Conservation (phyloP, 140 eudicot genomes). For the Bidens hawaiensis region DNA sequence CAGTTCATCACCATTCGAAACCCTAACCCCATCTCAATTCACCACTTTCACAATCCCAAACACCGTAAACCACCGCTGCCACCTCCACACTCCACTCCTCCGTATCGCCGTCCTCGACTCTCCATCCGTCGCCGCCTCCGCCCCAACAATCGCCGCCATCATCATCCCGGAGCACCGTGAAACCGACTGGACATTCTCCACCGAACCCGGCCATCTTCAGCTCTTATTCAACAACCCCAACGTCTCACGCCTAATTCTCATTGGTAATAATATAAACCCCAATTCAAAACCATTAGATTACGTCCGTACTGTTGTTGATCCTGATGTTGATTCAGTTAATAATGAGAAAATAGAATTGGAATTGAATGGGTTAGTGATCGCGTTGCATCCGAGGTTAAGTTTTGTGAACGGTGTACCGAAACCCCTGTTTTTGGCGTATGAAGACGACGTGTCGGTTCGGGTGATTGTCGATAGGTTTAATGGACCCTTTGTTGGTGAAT, state of each 20-base stretch:
- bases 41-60: conserved; percentile 67
- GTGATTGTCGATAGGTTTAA: conserved; percentile 39
- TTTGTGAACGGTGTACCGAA: conserved; percentile 34
- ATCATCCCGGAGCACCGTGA: conserved; percentile 66
- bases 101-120: conserved; percentile 78
- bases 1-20: conserved; percentile 34
- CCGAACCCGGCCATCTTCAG: conserved; percentile 71
- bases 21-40: conserved; percentile 70
- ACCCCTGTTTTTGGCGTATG: conserved; percentile 50
- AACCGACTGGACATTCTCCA: conserved; percentile 80
- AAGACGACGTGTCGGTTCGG: conserved; percentile 53
- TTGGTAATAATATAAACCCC: conserved; percentile 39
- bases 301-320: conserved; percentile 9
- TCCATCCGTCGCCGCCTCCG: conserved; percentile 28
- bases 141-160: conserved; percentile 57
- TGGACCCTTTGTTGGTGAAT: conserved; percentile 68
- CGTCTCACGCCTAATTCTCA: conserved; percentile 70
- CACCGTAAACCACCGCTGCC: conserved; percentile 18
- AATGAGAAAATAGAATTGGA: conserved; percentile 19
- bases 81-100: conserved; percentile 36
- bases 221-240: conserved; percentile 42
- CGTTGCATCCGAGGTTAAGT: conserved; percentile 51
- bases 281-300: conserved; percentile 17
- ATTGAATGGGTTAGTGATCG: conserved; percentile 42
- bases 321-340: background rate